Percentiles rank a stretch among this genome's conserved stretches.
Conservation (phyloP, 2,329 filamentous ascomycete species). For the Raffaelea ambrosiae region DNA sequence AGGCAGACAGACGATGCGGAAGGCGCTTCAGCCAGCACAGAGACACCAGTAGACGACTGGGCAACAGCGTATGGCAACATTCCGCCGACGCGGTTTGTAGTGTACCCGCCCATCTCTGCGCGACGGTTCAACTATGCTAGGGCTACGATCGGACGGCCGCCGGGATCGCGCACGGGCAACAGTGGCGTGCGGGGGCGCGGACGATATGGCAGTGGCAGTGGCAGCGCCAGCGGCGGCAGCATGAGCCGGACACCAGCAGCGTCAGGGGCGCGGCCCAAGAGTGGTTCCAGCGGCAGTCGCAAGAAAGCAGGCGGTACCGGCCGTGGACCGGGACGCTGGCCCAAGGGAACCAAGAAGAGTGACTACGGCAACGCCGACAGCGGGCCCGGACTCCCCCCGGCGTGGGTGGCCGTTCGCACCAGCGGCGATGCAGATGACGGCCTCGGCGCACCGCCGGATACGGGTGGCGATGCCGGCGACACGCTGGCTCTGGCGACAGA, state of each 20-base stretch:
- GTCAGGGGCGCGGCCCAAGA: conserved; percentile 28
- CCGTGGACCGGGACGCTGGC: conserved; percentile 56
- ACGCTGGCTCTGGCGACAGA: no score
- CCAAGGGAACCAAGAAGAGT: conserved; percentile 59
- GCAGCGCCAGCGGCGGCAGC: conserved; percentile 18
- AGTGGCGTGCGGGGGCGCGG: conserved; percentile 27
- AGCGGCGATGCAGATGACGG: neutral
- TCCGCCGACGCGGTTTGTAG: conserved; percentile 64
- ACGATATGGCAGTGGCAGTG: conserved; percentile 26
- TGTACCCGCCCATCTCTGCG: conserved; percentile 59
- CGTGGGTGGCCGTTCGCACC: conserved; percentile 33
- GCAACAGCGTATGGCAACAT: conserved; percentile 44
- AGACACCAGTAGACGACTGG: conserved; percentile 28
- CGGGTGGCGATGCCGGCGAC: no score
- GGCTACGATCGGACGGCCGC: conserved; percentile 29
- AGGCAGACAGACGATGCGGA: conserved; percentile 7
- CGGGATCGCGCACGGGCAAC: conserved; percentile 22
- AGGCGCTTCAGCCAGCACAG: conserved; percentile 17
- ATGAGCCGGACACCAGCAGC: neutral
- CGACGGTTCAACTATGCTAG: conserved; percentile 40
- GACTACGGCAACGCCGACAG: conserved; percentile 60
- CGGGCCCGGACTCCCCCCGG: conserved; percentile 54
- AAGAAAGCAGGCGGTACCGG: conserved; percentile 55
- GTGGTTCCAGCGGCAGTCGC: conserved; percentile 24
- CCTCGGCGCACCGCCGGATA: neutral